Percentiles rank a stretch among this genome's conserved stretches.
These are phyloP conservation scores for Venustampulla echinocandica DNA, from an alignment of 495 filamentous ascomycete species.

Conservation along the genomic window DNA sequence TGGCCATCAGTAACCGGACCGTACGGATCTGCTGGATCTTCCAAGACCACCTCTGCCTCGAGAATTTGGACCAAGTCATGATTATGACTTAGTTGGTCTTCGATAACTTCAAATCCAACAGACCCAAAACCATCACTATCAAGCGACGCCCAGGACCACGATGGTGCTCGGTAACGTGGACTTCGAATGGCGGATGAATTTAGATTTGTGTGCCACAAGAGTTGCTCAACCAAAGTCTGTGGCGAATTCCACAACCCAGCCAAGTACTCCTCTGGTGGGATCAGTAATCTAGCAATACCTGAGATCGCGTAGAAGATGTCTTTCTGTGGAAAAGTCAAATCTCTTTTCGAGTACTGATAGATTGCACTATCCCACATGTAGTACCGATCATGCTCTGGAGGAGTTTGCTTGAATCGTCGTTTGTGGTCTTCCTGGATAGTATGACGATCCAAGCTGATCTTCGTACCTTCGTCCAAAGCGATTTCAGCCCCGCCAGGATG, in stretches of 20 bases:
- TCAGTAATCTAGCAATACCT: neutral
- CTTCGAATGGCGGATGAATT: neutral
- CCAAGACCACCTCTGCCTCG: neutral
- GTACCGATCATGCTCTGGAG: constrained; percentile 1
- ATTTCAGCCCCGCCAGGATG: constrained; percentile 1
- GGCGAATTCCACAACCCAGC: constrained; percentile 1
- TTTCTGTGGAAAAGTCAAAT: constrained; percentile 2
- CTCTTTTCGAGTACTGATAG: constrained; percentile 1
- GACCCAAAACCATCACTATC: neutral
- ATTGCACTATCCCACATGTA: constrained; percentile 1
- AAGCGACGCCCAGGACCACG: constrained; percentile 1
- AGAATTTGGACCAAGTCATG: neutral
- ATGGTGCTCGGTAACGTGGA: neutral
- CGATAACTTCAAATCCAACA: constrained; percentile 2
- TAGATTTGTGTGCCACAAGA: constrained; percentile 1
- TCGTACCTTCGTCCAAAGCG: neutral
- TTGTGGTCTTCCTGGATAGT: constrained; percentile 1
- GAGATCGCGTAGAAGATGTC: constrained; percentile 1
- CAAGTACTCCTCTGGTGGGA: constrained; percentile 1
- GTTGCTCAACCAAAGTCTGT: neutral
- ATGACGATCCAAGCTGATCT: neutral
- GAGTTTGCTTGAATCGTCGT: neutral
- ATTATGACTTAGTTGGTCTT: neutral
- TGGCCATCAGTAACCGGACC: neutral
- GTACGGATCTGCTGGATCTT: constrained; percentile 1